phyloP scores from a whole-genome alignment of 192 early-diverging fungal species.

The Backusella psychrophila region DNA sequence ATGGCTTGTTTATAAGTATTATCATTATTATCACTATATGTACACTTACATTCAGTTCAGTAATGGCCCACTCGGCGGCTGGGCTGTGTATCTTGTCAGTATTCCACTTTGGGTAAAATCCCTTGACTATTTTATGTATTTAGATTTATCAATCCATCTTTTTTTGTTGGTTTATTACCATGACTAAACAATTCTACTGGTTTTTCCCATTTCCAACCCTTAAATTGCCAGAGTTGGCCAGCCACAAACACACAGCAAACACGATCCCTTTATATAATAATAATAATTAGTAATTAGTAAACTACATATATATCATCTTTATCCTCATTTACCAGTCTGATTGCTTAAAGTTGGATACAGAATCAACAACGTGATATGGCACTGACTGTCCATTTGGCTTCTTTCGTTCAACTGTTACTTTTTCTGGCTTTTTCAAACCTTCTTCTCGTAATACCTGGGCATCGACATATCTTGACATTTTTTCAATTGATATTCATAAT shows the following conservation, averaged over 20 bases:
- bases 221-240: conserved; percentile 94
- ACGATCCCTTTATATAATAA: conserved; percentile 45
- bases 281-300: too few relatives aligned
- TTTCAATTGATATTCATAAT: neutral
- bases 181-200: conserved; percentile 83
- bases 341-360: conserved; percentile 63
- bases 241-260: conserved; percentile 90
- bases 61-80: conserved; percentile 49
- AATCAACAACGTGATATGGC: conserved; percentile 81
- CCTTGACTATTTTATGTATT: conserved; percentile 40
- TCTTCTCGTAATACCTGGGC: conserved; percentile 59
- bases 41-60: conserved; percentile 46
- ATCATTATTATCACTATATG: neutral
- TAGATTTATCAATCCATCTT: neutral
- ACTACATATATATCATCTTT: too few relatives aligned
- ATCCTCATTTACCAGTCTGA: conserved; percentile 66
- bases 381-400: conserved; percentile 51
- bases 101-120: conserved; percentile 59
- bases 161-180: conserved; percentile 14
- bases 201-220: conserved; percentile 83
- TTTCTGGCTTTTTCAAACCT: conserved; percentile 64
- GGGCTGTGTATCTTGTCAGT: conserved; percentile 43
- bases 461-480: conserved; percentile 54
- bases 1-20: neutral
- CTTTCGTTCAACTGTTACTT: conserved; percentile 61